phyloP scores from a whole-genome alignment of 1,284 basidiomycete species.

The Marasmius tenuissimus region DNA sequence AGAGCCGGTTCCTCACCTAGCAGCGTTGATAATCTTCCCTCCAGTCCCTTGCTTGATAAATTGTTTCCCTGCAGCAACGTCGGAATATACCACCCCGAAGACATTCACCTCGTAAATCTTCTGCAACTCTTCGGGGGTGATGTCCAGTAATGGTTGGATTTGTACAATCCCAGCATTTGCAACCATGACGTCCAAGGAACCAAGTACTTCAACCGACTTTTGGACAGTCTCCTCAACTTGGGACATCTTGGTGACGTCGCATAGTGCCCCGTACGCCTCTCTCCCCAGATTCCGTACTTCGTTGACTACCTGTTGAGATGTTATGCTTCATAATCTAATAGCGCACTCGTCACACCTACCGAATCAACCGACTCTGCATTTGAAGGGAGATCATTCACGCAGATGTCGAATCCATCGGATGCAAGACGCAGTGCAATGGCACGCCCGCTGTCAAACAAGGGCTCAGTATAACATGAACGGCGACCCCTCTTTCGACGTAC shows the following conservation, averaged over 20 bases:
- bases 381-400: conserved; percentile 10
- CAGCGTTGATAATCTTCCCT: conserved; percentile 16
- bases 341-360: neutral
- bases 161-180: conserved; percentile 17
- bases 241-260: conserved; percentile 11
- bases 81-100: conserved; percentile 9
- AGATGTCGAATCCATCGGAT: conserved; percentile 11
- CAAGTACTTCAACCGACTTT: conserved; percentile 9
- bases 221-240: conserved; percentile 12
- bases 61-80: conserved; percentile 11
- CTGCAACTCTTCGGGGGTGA: conserved; percentile 11
- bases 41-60: conserved; percentile 13
- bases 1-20: conserved; percentile 5
- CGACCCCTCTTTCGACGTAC: conserved; percentile 1
- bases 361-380: conserved; percentile 5
- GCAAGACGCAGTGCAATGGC: conserved; percentile 12
- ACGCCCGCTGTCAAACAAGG: conserved; percentile 3
- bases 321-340: neutral
- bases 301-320: conserved; percentile 2
- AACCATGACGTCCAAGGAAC: conserved; percentile 12
- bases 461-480: neutral
- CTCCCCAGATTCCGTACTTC: conserved; percentile 11
- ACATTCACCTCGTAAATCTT: conserved; percentile 12
- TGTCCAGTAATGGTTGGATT: conserved; percentile 7
- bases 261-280: conserved; percentile 6